A percentile compares a stretch with the other conserved stretches of the same genome.
Evolutionary conservation across 352 stramenopile genomes (phyloP).

Genomic region (Plasmopara halstedii): DNA sequence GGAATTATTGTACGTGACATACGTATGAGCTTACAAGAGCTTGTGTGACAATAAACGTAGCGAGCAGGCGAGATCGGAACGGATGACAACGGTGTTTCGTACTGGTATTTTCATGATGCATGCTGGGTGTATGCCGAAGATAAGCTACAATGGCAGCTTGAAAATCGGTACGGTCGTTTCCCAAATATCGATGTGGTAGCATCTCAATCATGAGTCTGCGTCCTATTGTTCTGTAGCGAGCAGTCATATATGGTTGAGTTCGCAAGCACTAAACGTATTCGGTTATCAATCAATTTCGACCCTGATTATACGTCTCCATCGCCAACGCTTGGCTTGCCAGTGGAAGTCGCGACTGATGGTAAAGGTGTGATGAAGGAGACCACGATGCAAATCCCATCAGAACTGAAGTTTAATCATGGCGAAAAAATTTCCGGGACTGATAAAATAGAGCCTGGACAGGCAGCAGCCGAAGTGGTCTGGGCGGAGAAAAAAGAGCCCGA

Average conservation of each 20-base stretch:
- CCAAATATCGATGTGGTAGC: neutral
- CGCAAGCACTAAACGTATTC: conserved; percentile 64
- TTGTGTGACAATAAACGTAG: no score
- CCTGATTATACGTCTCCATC: conserved; percentile 17
- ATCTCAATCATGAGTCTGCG: neutral
- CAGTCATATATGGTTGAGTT: conserved; percentile 60
- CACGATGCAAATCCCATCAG: neutral
- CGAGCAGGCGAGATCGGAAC: conserved; percentile 55
- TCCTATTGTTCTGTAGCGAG: conserved; percentile 17
- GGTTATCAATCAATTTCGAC: conserved; percentile 74
- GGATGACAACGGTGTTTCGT: conserved; percentile 64
- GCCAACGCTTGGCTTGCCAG: conserved; percentile 9
- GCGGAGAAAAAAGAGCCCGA: conserved; percentile 7
- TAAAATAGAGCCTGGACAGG: conserved; percentile 8
- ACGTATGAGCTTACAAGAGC: no score
- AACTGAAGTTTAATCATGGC: conserved; percentile 7
- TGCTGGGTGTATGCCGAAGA: conserved; percentile 84
- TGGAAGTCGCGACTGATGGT: conserved; percentile 10
- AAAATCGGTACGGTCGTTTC: conserved; percentile 20
- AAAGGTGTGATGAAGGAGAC: conserved; percentile 3
- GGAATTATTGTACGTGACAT: neutral
- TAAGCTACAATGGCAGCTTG: conserved; percentile 49
- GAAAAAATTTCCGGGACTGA: neutral
- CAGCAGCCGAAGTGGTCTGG: conserved; percentile 3
- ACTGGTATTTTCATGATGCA: conserved; percentile 83